Evolutionary conservation across 208 protist genomes (phyloP), one percentile per base, ranked within the genome.

Genomic region (Leishmania amazonensis): DNA sequence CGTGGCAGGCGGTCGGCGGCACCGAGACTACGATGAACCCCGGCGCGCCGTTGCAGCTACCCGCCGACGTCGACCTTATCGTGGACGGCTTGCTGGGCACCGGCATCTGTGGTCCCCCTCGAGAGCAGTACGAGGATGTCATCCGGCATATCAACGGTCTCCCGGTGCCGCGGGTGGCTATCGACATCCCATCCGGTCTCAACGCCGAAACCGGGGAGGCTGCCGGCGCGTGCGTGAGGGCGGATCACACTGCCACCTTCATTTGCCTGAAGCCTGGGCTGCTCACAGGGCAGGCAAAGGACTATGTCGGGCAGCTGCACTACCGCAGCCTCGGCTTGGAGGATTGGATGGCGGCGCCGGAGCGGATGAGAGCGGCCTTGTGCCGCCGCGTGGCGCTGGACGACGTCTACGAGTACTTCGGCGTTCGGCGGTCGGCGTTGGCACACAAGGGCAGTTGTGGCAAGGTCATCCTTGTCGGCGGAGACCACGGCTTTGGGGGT

Each of bases 111-210:
- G 94, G 94, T 0, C 81, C 88, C 0, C 91, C 91, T 47, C 91
- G 93, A 5, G 86, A 45, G n/a, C 68, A 89, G 47, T 97, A 95
- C 83, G 91, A 89, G 47, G 45, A 78, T 8, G 74, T 97, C 15
- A 93, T 97, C 57, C 76, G 75, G 24, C 68, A 40, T 13, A 87
- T 90, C 53, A 97, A 97, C 83, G 68, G 38, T 45, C 80, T 95
- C 57, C 68, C 75, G 24, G 89, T 89, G 67, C 85, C 86, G 4
- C 88, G 92, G 28, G 87, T 97, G 57, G 85, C 94, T 17, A 95
- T 97, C 80, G 94, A 97, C 78, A 91, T 97, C 67, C 94, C 94
- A 11, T 95, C 93, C 28, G 94, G 94, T 3, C 86, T 97, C n/a
- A 91, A 97, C 80, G 92, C 92, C 1, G 91, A 95, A 76, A 96